Evolutionary conservation across 2,329 filamentous ascomycete genomes (phyloP).

Genomic region (Phialophora macrospora): DNA sequence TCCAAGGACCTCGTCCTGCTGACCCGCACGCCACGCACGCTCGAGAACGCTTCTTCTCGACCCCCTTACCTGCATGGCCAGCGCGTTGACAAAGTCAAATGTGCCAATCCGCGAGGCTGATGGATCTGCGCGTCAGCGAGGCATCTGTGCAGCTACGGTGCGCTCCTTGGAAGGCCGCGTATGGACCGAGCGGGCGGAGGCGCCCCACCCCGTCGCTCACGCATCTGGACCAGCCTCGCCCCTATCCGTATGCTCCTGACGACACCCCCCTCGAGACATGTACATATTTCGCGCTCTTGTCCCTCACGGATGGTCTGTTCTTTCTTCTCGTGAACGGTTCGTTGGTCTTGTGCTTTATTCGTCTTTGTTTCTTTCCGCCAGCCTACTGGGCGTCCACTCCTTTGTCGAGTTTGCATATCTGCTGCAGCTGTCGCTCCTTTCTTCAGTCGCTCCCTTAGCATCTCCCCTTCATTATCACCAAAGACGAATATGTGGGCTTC

Average conservation of each 20-base stretch:
- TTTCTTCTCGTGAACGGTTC: conserved; percentile 17
- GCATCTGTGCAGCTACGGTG: conserved; percentile 4
- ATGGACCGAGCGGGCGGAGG: neutral
- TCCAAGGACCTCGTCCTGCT: neutral
- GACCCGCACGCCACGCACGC: neutral
- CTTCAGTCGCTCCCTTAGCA: conserved; percentile 13
- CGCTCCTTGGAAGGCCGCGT: neutral
- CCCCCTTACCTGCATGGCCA: conserved; percentile 12
- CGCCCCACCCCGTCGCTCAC: neutral
- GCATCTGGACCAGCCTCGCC: conserved; percentile 15
- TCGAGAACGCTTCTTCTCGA: neutral
- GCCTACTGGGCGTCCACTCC: conserved; percentile 33
- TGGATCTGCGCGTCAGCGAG: conserved; percentile 14
- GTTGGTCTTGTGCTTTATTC: conserved; percentile 13
- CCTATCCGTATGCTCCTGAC: conserved; percentile 6
- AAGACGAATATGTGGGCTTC: conserved; percentile 39
- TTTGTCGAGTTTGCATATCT: conserved; percentile 18
- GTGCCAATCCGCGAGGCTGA: conserved; percentile 9
- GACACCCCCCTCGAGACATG: conserved; percentile 1
- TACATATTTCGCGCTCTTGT: conserved; percentile 14
- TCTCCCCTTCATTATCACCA: conserved; percentile 15
- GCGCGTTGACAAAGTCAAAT: conserved; percentile 9
- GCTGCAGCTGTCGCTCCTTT: conserved; percentile 23
- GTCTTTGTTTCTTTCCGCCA: conserved; percentile 12
- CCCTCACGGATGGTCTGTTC: conserved; percentile 8